Base-by-base conservation (phyloP, 1,284 basidiomycete genomes). In the Tremellales sp. region DNA sequence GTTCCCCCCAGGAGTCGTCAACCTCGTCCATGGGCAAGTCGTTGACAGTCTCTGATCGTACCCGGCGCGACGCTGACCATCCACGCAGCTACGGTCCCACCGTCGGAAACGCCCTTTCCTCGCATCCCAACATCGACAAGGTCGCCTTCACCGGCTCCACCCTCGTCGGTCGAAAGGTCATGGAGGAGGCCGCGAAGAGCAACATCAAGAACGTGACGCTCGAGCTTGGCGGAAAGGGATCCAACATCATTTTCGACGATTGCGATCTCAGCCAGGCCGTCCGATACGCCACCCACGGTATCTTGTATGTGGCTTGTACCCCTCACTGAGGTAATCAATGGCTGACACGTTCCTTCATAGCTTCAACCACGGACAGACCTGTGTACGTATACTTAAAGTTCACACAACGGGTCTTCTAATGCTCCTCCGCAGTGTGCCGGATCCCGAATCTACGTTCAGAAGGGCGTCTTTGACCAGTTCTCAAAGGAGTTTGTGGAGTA, bases 221-320 rank as follows among this genome's bases (percentile, higher is more conserved):
- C 60, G 92, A 97, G 75, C 80, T 97, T 40, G 92, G 92, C 31
- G 91, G 92, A 29, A 97, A 95, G 79, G 85, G 83, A 51, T 87
- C 90, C 19, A 87, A 83, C 65, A 72, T 76, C 58, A 70, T 77
- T 57, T 76, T 76, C 58, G 75, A 74, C 46, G 76, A 77, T 53
- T 71, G 71, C 41, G 70, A 77, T 56, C 57, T 94, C 43, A 85
- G 88, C 2, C 79, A 85, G 66, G 86, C 89, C 25, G 81, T 90
- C 37, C 77, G 81, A 54, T 94, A 88, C 86, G 78, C 88, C 19
- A 76, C 81, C 1, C 84, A 85, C 71, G 87, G 86, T 52, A 83
- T 90, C 66, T 87, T 84, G 54, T 63, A 26, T 54, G 54, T 54
- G 13, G 5, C n/a, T 14, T 34, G 5, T 34, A 22, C 21, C 19